Evolutionary conservation across 192 early-diverging fungal species (phyloP).

Genomic region (Backusella sp.): DNA sequence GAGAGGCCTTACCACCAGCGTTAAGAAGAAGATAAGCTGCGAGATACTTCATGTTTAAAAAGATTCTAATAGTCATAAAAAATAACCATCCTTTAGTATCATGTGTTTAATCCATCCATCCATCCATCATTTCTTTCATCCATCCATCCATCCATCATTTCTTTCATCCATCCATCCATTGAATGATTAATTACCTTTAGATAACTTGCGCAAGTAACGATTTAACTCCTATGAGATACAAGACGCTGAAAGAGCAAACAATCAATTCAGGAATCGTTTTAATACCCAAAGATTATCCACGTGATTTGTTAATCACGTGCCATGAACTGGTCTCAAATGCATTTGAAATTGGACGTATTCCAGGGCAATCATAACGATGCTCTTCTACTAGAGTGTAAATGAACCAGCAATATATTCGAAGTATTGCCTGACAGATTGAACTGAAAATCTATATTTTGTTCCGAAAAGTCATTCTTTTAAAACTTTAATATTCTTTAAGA

Average conservation of each 20-base stretch:
- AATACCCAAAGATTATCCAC: neutral
- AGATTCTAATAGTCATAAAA: conserved; percentile 6
- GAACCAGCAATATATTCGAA: too few species aligned
- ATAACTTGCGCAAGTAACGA: conserved; percentile 27
- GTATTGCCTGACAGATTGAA: too few species aligned
- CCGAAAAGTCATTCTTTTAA: too few species aligned
- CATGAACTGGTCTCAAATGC: too few species aligned
- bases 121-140: conserved; percentile 10
- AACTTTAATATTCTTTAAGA: too few species aligned
- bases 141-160: neutral
- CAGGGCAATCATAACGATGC: neutral
- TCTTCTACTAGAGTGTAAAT: neutral
- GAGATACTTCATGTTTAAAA: conserved; percentile 85
- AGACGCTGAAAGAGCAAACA: conserved; percentile 14
- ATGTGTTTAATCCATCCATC: conserved; percentile 18
- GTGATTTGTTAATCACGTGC: neutral
- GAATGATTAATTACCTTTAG: neutral
- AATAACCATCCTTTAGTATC: neutral
- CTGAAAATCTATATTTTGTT: too few species aligned
- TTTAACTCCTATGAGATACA: conserved; percentile 30
- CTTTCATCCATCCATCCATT: neutral
- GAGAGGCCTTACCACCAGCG: conserved; percentile 83
- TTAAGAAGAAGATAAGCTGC: conserved; percentile 97
- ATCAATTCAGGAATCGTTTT: neutral
- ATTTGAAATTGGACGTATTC: neutral